Base-by-base conservation (phyloP, 768 basidiomycete genomes). In the Macrolepiota dolichaula region DNA sequence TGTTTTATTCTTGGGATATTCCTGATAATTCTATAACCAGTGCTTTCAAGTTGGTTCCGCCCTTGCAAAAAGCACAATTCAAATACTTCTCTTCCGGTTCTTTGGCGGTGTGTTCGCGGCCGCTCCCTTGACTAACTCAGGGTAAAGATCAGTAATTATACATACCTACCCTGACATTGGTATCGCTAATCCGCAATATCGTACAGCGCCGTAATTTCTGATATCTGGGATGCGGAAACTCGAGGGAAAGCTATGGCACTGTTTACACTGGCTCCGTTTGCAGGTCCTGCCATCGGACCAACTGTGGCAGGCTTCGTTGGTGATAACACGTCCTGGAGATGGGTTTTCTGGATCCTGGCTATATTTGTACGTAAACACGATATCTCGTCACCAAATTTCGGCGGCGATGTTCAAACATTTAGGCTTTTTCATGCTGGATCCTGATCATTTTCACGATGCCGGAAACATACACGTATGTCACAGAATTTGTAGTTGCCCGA, bases 71-170 rank as follows among this genome's bases (percentile, higher is more conserved):
- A 91, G 89, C 70, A 83, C 84, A 1, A 78, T 76, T 6, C 81
- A 86, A 3, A 70, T 92, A n/a, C 76, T 93, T 12, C 67, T 88
- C 17, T 84, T 89, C 65, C 82, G 91, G 22, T 87, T 91, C 69
- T 69, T 91, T n/a, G 82, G 84, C 1, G 90, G 91, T 12, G 74
- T 76, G 1, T 91, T 89, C 64, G 88, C 89, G 19, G 81, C 86
- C 17, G 81, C 85, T 29, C 90, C 89, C 0, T 66, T 90, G 49
- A 82, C 88, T 5, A 89, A 89, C 72, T 81, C 84, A 59, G 89
- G 87, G 85, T 87, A 67, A 17, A 77, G 70, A 81, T 86, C 65
- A 11, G 76, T 71, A 32, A 19, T 17, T 44, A 44, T n/a, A 44
- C 10, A 44, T n/a, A 19, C 4, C 42, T 17, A 19, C 17, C 42